Evolutionary conservation across 2,329 filamentous ascomycete species (phyloP).

Genomic region (Sporothrix brunneoviolacea): DNA sequence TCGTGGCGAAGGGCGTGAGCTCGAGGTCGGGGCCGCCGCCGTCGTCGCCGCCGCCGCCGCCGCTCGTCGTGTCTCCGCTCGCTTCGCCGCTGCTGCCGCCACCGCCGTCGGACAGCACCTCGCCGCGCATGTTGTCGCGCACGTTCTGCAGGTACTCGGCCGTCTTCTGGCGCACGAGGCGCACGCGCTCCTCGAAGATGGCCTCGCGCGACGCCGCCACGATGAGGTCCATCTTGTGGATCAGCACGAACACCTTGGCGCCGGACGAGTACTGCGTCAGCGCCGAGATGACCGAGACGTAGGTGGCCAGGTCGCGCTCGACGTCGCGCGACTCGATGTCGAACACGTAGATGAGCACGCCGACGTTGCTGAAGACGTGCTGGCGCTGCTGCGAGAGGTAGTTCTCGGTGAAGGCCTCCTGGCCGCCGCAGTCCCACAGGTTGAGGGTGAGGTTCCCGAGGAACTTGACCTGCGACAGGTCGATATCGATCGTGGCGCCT

Average conservation of each 20-base stretch:
- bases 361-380: conserved; percentile 94
- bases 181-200: conserved; percentile 78
- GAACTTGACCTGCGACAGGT: conserved; percentile 97
- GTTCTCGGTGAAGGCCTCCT: conserved; percentile 98
- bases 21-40: conserved; percentile 42
- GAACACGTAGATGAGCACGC: conserved; percentile 97
- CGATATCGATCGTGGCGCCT: conserved; percentile 97
- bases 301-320: conserved; percentile 85
- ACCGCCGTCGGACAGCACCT: not conserved
- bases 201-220: conserved; percentile 69
- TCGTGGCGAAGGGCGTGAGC: conserved; percentile 86
- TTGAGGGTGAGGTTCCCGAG: conserved; percentile 96
- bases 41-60: conserved; percentile 23
- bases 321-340: conserved; percentile 96
- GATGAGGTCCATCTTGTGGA: conserved; percentile 98
- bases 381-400: conserved; percentile 92
- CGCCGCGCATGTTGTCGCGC: conserved; percentile 23
- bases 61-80: not conserved
- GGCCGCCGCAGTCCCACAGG: conserved; percentile 97
- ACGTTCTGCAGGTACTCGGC: conserved; percentile 43
- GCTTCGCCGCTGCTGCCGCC: not conserved
- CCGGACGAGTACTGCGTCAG: conserved; percentile 74
- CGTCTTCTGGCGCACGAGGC: conserved; percentile 69
- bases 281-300: conserved; percentile 82
- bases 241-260: conserved; percentile 85